Base-by-base conservation (phyloP, 306 rosid species). In the Vigna mungo region DNA sequence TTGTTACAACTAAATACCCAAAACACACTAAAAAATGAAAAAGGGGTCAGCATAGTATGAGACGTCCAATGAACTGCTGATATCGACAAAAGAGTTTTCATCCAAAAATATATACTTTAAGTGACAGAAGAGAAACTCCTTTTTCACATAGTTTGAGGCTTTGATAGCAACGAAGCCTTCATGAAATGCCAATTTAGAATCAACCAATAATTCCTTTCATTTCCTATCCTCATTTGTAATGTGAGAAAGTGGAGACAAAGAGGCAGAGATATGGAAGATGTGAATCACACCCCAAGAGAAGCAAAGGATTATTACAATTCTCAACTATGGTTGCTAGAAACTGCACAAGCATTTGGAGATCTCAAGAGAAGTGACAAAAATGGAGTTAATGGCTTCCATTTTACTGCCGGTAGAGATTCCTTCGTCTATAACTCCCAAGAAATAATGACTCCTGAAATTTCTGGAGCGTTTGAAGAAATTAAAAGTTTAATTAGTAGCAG, bases 371-470 rank as follows among this genome's bases (percentile, higher is more conserved):
- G 49, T 49, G 69, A 65, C 64, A 30, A 30, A 65, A 82, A 81
- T 16, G 62, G 63, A 37, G 82, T 56, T 72, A 82, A 78, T 49
- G 93, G 89, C 60, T 81, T 82, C 52, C 81, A 85, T 75, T 86
- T 87, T 4, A 86, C 87, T 27, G 82, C 80, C 52, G 89, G 87
- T 18, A 82, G 64, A 81, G 84, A 85, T 59, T 89, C 82, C 56
- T 12, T 61, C 17, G 75, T 81, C 25, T 54, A 44, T 63, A 56
- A 64, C 76, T 68, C 32, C 15, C 56, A 55, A n/a, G 83, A 76
- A 78, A 76, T 86, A 14, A 15, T 64, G 70, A 87, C 96, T 0
- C 92, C 92, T 0, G 97, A 91, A 58, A 74, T 84, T 76, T 88
- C 90, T 46, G 84, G 82, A 81, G 17, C 86, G 18, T 67, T 37